A percentile compares a stretch with the other conserved stretches of the same genome.
Conservation (phyloP, 352 stramenopile genomes). For the Globisporangium cystogenes region DNA sequence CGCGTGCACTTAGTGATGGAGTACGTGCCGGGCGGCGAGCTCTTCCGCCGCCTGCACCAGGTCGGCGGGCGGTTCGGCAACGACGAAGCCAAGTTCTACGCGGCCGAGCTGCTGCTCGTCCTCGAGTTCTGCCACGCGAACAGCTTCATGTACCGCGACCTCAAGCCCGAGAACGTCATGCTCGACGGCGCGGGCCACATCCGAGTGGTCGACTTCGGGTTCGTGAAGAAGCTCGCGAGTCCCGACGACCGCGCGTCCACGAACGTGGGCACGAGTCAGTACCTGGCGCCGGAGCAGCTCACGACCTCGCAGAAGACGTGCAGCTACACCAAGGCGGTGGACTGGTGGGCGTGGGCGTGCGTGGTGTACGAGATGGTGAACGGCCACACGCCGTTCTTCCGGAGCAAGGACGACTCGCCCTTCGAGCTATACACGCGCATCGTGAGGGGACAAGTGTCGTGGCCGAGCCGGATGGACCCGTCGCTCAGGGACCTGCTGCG, state of each 20-base stretch:
- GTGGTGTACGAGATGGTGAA: slow-evolving; percentile 79
- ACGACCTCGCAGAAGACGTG: slow-evolving; percentile 41
- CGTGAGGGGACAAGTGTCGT: slow-evolving; percentile 49
- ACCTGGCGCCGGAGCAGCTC: slow-evolving; percentile 73
- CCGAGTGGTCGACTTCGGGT: slow-evolving; percentile 68
- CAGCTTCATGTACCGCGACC: slow-evolving; percentile 78
- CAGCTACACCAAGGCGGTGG: slow-evolving; percentile 69
- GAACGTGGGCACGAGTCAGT: slow-evolving; percentile 60
- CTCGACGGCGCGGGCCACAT: slow-evolving; percentile 64
- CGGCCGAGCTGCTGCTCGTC: slow-evolving; percentile 54
- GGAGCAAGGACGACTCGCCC: slow-evolving; percentile 75
- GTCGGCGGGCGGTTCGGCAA: slow-evolving; percentile 41
- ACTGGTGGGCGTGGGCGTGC: slow-evolving; percentile 84
- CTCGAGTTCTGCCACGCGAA: slow-evolving; percentile 44
- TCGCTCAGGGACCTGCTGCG: slow-evolving; percentile 57
- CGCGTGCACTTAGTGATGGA: slow-evolving; percentile 72
- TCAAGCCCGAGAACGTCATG: slow-evolving; percentile 91
- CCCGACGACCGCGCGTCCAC: slow-evolving; percentile 41
- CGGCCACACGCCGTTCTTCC: slow-evolving; percentile 70
- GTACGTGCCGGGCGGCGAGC: slow-evolving; percentile 58
- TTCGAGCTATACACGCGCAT: slow-evolving; percentile 87
- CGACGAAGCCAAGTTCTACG: slow-evolving; percentile 79
- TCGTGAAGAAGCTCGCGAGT: slow-evolving; percentile 36
- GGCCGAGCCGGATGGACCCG: slow-evolving; percentile 33
- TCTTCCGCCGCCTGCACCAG: slow-evolving; percentile 50